Percentiles rank a stretch among this genome's conserved stretches.
Evolutionary conservation across 495 filamentous ascomycete genomes (phyloP).

Genomic region (Pseudomonodictys pantanalensis): DNA sequence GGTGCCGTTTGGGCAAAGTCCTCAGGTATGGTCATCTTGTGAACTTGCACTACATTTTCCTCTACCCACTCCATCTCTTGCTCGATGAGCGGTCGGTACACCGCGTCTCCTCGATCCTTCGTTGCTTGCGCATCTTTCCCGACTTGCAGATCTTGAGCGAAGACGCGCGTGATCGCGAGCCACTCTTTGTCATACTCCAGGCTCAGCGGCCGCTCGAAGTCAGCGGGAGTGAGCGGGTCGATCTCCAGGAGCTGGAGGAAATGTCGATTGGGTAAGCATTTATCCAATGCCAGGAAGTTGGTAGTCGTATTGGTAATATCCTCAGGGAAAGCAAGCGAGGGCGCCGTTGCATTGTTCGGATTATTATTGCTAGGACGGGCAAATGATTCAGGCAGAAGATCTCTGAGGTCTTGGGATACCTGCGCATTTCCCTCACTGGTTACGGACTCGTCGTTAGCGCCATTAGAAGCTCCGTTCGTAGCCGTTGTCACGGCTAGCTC

Average conservation of each 20-base stretch:
- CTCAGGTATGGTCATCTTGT: slow-evolving; percentile 63
- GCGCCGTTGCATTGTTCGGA: slow-evolving; percentile 27
- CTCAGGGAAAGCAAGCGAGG: slow-evolving; percentile 36
- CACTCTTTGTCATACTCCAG: slow-evolving; percentile 90
- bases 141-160: slow-evolving; percentile 58
- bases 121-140: slow-evolving; percentile 53
- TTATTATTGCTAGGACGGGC: too few relatives aligned
- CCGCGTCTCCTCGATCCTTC: slow-evolving; percentile 57
- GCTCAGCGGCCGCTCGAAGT: slow-evolving; percentile 36
- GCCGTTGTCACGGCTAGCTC: too few relatives aligned
- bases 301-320: slow-evolving; percentile 72
- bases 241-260: slow-evolving; percentile 77
- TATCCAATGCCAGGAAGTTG: slow-evolving; percentile 85
- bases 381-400: slow-evolving; percentile 66
- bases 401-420: slow-evolving; percentile 59
- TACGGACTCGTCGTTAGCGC: slow-evolving; percentile 20
- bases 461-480: too few relatives aligned
- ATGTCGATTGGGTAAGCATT: slow-evolving; percentile 71
- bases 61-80: slow-evolving; percentile 71
- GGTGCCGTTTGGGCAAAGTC: slow-evolving; percentile 79
- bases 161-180: slow-evolving; percentile 85
- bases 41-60: slow-evolving; percentile 60
- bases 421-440: slow-evolving; percentile 7
- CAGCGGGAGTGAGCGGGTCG: slow-evolving; percentile 33
- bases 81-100: slow-evolving; percentile 62